phyloP scores from a whole-genome alignment of 495 filamentous ascomycete genomes.

The Filosporella fistucella region DNA sequence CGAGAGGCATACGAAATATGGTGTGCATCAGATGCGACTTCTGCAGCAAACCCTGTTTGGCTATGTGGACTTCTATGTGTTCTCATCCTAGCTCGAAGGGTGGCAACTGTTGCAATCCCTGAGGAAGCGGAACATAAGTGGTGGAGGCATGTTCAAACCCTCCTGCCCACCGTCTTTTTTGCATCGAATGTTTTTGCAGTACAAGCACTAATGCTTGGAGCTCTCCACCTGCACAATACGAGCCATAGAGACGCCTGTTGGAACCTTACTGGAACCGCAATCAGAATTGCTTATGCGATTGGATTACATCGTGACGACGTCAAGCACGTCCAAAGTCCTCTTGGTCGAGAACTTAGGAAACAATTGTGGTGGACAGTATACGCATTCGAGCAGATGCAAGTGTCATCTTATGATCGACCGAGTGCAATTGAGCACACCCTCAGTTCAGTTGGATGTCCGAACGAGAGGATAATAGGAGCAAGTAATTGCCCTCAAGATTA shows the following conservation, averaged over 20 bases:
- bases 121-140: constrained; percentile 24
- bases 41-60: constrained; percentile 27
- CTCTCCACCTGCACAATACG: constrained; percentile 35
- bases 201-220: constrained; percentile 32
- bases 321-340: constrained; percentile 25
- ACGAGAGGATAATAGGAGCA: constrained; percentile 20
- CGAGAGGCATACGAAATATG: constrained; percentile 28
- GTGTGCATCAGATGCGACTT: constrained; percentile 11
- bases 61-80: constrained; percentile 32
- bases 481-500: constrained; percentile 15
- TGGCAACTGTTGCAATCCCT: constrained; percentile 16
- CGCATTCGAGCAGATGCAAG: constrained; percentile 36
- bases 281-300: constrained; percentile 34
- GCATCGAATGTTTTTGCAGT: constrained; percentile 30
- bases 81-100: constrained; percentile 23
- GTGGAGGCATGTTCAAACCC: constrained; percentile 26
- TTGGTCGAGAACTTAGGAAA: constrained; percentile 32
- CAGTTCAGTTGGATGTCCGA: constrained; percentile 16
- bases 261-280: constrained; percentile 36
- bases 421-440: constrained; percentile 30
- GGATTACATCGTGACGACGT: constrained; percentile 40
- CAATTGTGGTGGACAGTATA: constrained; percentile 38
- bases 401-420: constrained; percentile 34
- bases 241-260: constrained; percentile 25
- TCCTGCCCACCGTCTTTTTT: constrained; percentile 27